Conservation (phyloP, 2,329 filamentous ascomycete genomes). For the Fusarium tupiense region DNA sequence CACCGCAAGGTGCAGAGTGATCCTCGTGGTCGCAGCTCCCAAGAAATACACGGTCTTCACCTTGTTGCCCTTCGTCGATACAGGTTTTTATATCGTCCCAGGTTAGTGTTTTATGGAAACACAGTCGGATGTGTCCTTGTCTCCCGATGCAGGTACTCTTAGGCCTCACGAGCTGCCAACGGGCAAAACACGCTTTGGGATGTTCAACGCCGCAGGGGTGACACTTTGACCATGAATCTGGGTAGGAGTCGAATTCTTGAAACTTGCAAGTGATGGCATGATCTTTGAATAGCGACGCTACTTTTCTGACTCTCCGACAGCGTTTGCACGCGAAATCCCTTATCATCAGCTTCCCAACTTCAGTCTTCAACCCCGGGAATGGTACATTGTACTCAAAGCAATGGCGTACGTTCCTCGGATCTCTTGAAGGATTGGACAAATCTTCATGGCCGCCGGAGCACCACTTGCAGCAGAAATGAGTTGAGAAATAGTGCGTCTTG, state of each 20-base stretch:
- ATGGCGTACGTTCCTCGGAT: neutral
- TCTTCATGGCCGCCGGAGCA: neutral
- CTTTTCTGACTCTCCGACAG: neutral
- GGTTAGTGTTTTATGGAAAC: neutral
- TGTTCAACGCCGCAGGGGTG: neutral
- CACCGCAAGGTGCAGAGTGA: neutral
- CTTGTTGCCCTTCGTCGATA: neutral
- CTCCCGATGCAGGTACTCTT: neutral
- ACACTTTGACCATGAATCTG: neutral
- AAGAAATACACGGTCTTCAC: neutral
- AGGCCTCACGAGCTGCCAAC: neutral
- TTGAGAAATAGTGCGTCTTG: neutral
- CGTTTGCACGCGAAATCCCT: neutral
- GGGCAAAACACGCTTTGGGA: neutral
- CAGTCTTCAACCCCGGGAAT: neutral
- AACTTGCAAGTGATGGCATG: neutral
- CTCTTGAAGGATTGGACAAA: neutral
- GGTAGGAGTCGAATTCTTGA: fast-evolving
- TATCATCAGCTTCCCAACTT: neutral
- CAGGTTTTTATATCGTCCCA: neutral
- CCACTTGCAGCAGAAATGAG: neutral
- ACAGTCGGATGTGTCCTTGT: neutral
- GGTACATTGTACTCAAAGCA: neutral
- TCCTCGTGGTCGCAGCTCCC: neutral
- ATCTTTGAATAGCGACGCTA: neutral